Percentiles rank a stretch among this genome's conserved stretches.
Evolutionary conservation across 257 asterid genomes (phyloP).

Genomic region (Nicotiana paniculata): DNA sequence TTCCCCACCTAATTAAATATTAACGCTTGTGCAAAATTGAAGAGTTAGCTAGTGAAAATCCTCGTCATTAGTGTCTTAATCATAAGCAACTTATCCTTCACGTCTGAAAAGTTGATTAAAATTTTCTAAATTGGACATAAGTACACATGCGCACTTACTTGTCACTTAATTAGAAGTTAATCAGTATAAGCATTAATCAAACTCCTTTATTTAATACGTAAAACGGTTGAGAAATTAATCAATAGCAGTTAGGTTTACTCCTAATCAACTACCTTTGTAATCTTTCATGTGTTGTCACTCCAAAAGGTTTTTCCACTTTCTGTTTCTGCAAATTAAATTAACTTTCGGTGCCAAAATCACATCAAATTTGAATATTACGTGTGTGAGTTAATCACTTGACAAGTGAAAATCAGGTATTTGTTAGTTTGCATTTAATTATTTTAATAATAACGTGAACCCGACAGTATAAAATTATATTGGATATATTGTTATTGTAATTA

Average conservation of each 20-base stretch:
- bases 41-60: not conserved
- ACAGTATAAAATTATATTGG: too few species aligned
- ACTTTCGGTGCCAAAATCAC: constrained; percentile 5
- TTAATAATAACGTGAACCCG: too few species aligned
- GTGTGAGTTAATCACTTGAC: not conserved
- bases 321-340: not conserved
- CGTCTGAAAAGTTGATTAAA: not conserved
- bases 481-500: too few species aligned
- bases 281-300: not conserved
- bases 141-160: constrained; percentile 13
- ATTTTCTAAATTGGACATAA: not conserved
- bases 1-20: not conserved
- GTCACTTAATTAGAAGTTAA: constrained; percentile 4
- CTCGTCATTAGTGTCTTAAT: constrained; percentile 3
- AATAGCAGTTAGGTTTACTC: not conserved
- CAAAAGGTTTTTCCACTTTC: not conserved
- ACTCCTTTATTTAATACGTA: not conserved
- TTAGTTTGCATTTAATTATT: not conserved
- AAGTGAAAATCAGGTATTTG: not conserved
- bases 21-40: not conserved
- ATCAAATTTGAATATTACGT: not conserved
- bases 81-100: constrained; percentile 9
- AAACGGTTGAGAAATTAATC: constrained; percentile 6
- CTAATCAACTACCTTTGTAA: not conserved
- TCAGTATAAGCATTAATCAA: not conserved